phyloP scores from a whole-genome alignment of 345 rosid species.

The Hibiscus mutabilis region DNA sequence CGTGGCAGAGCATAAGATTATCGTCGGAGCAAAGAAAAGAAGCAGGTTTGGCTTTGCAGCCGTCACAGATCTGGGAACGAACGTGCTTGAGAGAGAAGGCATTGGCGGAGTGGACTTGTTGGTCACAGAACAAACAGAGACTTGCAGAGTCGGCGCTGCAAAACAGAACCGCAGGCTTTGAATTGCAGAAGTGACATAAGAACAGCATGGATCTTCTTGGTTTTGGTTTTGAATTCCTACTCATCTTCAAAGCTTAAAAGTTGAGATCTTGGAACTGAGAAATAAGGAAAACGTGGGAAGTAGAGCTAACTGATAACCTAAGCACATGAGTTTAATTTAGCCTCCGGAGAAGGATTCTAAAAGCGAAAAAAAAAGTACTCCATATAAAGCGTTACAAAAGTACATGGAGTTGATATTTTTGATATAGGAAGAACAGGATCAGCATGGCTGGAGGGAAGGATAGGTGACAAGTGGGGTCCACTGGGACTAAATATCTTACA shows the following conservation, averaged over 20 bases:
- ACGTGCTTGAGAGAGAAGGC: slow-evolving; percentile 62
- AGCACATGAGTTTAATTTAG: neutral
- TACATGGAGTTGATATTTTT: neutral
- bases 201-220: neutral
- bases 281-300: neutral
- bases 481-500: too few species aligned
- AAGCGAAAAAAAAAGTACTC: neutral
- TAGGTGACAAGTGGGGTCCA: slow-evolving; percentile 2
- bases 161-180: slow-evolving; percentile 54
- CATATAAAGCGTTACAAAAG: neutral
- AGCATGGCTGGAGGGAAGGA: neutral
- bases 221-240: neutral
- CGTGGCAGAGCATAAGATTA: slow-evolving; percentile 53
- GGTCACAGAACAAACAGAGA: slow-evolving; percentile 81
- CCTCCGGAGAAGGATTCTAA: neutral
- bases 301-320: neutral
- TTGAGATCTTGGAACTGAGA: slow-evolving; percentile 3
- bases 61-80: slow-evolving; percentile 92
- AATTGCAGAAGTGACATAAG: slow-evolving; percentile 72
- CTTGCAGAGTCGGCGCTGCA: slow-evolving; percentile 81
- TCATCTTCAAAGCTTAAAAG: slow-evolving; percentile 8
- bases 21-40: slow-evolving; percentile 52
- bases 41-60: slow-evolving; percentile 50
- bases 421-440: neutral
- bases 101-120: slow-evolving; percentile 84